Conservation (phyloP, 2,329 filamentous ascomycete species). For the Bipolaris gigantea region DNA sequence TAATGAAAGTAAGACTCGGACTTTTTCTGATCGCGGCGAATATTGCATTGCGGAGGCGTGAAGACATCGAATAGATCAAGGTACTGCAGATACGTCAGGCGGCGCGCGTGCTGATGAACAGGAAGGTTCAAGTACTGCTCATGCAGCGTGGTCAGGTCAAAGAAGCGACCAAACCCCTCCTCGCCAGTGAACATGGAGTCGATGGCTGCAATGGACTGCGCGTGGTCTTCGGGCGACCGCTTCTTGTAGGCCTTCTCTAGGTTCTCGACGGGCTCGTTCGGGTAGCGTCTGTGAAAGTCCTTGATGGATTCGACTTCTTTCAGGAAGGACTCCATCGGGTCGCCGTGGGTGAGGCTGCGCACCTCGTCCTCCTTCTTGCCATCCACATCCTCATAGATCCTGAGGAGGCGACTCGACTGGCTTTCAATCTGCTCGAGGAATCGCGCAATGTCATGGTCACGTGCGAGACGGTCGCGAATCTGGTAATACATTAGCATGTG, state of each 20-base stretch:
- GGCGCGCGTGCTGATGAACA: conserved; percentile 66
- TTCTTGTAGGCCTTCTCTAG: conserved; percentile 89
- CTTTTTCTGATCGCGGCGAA: conserved; percentile 81
- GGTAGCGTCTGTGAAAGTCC: conserved; percentile 85
- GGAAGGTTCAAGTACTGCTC: conserved; percentile 90
- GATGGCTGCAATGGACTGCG: conserved; percentile 67
- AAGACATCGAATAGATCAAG: conserved; percentile 91
- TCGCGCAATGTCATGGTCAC: conserved; percentile 88
- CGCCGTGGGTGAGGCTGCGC: conserved; percentile 78
- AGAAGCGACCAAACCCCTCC: conserved; percentile 88
- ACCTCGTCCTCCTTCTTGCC: conserved; percentile 76
- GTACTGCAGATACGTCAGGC: conserved; percentile 88
- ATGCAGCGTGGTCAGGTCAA: conserved; percentile 82
- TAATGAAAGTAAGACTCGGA: conserved; percentile 94
- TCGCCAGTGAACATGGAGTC: conserved; percentile 95
- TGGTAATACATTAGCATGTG: conserved; percentile 44
- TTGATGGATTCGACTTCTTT: conserved; percentile 79
- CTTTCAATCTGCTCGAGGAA: conserved; percentile 85
- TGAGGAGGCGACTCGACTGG: conserved; percentile 77
- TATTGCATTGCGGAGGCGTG: conserved; percentile 68
- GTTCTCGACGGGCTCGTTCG: conserved; percentile 93
- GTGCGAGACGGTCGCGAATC: conserved; percentile 85
- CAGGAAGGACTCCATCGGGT: conserved; percentile 90
- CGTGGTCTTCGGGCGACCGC: conserved; percentile 63
- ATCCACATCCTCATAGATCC: conserved; percentile 80